A percentile compares a stretch with the other conserved stretches of the same genome.
These are phyloP conservation scores for Xylaria sp. DNA, from an alignment of 2,329 filamentous ascomycete species.

Conservation along the genomic window DNA sequence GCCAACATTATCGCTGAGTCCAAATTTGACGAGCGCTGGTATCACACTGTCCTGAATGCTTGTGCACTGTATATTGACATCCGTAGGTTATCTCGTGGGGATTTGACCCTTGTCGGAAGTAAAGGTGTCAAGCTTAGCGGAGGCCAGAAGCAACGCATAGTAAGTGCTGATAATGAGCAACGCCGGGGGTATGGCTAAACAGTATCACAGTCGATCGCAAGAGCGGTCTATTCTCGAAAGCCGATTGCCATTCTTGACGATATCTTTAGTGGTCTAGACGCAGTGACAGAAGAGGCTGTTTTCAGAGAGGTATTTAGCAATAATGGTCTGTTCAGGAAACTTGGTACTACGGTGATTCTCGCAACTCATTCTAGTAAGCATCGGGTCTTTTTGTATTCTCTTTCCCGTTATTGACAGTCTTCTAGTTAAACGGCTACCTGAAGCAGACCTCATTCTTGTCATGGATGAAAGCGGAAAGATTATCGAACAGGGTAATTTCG, in stretches of 20 bases:
- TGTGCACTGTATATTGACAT: conserved; percentile 36
- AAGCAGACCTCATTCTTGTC: conserved; percentile 16
- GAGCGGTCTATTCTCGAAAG: conserved; percentile 18
- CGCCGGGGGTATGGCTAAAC: not conserved
- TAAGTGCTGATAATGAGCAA: not conserved
- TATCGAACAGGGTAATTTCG: conserved; percentile 15
- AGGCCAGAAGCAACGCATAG: conserved; percentile 35
- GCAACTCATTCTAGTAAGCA: conserved; percentile 21
- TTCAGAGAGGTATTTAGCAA: conserved; percentile 10
- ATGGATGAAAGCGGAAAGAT: conserved; percentile 14
- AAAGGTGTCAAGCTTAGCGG: conserved; percentile 31
- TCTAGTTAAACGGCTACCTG: conserved; percentile 13
- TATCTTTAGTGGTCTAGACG: conserved; percentile 19
- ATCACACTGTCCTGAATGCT: conserved; percentile 32
- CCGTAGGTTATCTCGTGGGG: conserved; percentile 33
- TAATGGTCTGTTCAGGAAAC: conserved; percentile 12
- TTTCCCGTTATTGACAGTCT: not conserved
- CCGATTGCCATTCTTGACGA: conserved; percentile 19
- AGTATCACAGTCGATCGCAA: conserved; percentile 10
- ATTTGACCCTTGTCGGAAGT: conserved; percentile 30
- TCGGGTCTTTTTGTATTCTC: not conserved
- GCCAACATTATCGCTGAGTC: conserved; percentile 38
- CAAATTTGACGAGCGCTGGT: conserved; percentile 40
- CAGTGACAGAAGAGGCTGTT: conserved; percentile 9
- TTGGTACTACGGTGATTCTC: conserved; percentile 14